These are phyloP conservation scores for Zygoascus ofunaensis DNA, from an alignment of 805 yeast species.

Conservation along the genomic window DNA sequence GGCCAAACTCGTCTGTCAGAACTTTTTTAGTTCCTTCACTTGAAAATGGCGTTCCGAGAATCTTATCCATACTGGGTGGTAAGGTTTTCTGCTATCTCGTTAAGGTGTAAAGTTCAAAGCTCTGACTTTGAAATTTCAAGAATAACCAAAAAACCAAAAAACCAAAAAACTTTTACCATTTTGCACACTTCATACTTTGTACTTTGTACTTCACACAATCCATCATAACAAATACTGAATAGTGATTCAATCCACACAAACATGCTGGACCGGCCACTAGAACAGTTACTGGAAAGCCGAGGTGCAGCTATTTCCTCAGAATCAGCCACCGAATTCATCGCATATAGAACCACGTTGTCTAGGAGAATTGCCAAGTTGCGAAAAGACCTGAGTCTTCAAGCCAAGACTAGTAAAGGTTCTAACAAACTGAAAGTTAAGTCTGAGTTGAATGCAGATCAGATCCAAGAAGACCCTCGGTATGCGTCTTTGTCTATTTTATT, in stretches of 20 bases:
- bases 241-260: background rate
- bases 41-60: too few species aligned
- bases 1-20: background rate
- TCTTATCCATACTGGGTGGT: too few species aligned
- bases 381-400: constrained; percentile 51
- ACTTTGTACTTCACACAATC: too few species aligned
- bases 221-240: too few species aligned
- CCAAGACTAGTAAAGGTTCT: constrained; percentile 60
- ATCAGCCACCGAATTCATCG: constrained; percentile 58
- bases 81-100: too few species aligned
- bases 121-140: too few species aligned
- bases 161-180: too few species aligned
- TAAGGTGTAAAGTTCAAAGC: too few species aligned
- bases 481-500: constrained; percentile 53
- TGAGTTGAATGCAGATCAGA: constrained; percentile 40
- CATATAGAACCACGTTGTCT: constrained; percentile 55
- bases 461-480: constrained; percentile 40
- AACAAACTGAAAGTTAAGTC: constrained; percentile 29
- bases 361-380: constrained; percentile 56
- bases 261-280: constrained; percentile 40
- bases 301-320: constrained; percentile 48
- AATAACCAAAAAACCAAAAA: background rate
- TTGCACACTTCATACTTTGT: too few species aligned
- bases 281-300: constrained; percentile 38
- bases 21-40: too few species aligned